Conservation (phyloP, 1,139 yeast genomes). For the Geotrichum carabidarum region DNA sequence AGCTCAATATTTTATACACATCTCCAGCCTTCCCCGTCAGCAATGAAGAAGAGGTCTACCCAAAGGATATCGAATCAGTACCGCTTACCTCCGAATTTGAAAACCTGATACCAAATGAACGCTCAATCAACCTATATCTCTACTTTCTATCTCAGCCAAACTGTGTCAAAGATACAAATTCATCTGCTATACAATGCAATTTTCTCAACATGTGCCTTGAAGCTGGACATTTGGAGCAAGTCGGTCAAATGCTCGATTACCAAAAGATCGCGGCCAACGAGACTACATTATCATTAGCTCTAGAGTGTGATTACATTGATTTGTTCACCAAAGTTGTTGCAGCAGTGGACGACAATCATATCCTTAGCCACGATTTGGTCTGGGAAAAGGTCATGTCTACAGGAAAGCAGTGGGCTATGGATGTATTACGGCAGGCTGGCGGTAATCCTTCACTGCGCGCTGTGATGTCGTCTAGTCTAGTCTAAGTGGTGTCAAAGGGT, state of each 20-base stretch:
- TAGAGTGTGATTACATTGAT: not conserved
- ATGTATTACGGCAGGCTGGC: slow-evolving; percentile 15
- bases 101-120: not conserved
- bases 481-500: too few species aligned
- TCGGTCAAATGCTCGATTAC: not conserved
- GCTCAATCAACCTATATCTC: slow-evolving; percentile 5
- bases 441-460: slow-evolving; percentile 18
- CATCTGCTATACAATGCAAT: not conserved
- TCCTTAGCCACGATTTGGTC: slow-evolving; percentile 3
- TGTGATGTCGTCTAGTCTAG: too few species aligned
- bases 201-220: slow-evolving; percentile 13
- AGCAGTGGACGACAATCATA: not conserved
- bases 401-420: not conserved
- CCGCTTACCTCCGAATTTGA: slow-evolving; percentile 10
- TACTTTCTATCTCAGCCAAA: slow-evolving; percentile 10
- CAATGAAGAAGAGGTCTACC: slow-evolving; percentile 2
- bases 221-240: slow-evolving; percentile 5
- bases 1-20: slow-evolving; percentile 10
- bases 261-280: slow-evolving; percentile 7
- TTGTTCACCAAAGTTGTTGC: slow-evolving; percentile 2
- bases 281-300: not conserved
- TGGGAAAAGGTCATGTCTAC: slow-evolving; percentile 10
- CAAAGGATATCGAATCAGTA: slow-evolving; percentile 11
- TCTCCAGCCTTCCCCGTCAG: slow-evolving; percentile 7
- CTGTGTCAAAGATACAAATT: not conserved